These are phyloP conservation scores for Zalaria sp. DNA, from an alignment of 2,329 filamentous ascomycete genomes.

Conservation along the genomic window DNA sequence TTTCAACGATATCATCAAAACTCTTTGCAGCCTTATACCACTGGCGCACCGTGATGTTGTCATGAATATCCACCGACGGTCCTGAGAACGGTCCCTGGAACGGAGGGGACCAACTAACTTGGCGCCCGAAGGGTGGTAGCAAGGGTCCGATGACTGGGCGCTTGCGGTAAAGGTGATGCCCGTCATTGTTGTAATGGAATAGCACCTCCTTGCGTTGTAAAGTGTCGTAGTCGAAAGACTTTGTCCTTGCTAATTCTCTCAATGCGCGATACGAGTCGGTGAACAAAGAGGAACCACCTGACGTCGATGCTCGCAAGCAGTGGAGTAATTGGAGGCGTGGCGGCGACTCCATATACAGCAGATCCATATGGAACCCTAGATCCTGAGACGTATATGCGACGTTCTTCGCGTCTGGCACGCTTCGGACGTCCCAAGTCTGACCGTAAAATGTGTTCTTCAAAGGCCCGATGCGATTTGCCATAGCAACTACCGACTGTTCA, in stretches of 20 bases:
- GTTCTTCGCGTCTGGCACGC: slow-evolving; percentile 72
- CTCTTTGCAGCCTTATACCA: slow-evolving; percentile 37
- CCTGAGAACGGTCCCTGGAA: slow-evolving; percentile 19
- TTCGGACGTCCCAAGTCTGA: slow-evolving; percentile 75
- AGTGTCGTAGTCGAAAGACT: slow-evolving; percentile 8
- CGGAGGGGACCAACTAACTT: slow-evolving; percentile 21
- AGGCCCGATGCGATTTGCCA: slow-evolving; percentile 61
- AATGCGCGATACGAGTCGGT: slow-evolving; percentile 58
- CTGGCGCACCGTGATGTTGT: slow-evolving; percentile 7
- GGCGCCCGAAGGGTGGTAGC: slow-evolving; percentile 7
- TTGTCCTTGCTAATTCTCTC: slow-evolving; percentile 11
- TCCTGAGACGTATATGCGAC: slow-evolving; percentile 73
- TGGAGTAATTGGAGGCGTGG: slow-evolving; percentile 81
- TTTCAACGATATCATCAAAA: slow-evolving; percentile 48
- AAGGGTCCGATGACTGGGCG: slow-evolving; percentile 12
- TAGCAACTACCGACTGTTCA: slow-evolving; percentile 39
- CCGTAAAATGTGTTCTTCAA: slow-evolving; percentile 87
- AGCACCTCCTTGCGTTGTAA: slow-evolving; percentile 6
- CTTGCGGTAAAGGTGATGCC: slow-evolving; percentile 16
- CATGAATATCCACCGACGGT: not conserved
- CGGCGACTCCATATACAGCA: slow-evolving; percentile 69
- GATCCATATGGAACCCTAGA: slow-evolving; percentile 84
- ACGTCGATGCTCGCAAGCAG: slow-evolving; percentile 66
- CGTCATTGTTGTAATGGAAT: slow-evolving; percentile 43
- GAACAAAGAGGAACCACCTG: slow-evolving; percentile 78